Evolutionary conservation across 2,329 filamentous ascomycete genomes (phyloP).

Genomic region (Arthrinium phaeospermum): DNA sequence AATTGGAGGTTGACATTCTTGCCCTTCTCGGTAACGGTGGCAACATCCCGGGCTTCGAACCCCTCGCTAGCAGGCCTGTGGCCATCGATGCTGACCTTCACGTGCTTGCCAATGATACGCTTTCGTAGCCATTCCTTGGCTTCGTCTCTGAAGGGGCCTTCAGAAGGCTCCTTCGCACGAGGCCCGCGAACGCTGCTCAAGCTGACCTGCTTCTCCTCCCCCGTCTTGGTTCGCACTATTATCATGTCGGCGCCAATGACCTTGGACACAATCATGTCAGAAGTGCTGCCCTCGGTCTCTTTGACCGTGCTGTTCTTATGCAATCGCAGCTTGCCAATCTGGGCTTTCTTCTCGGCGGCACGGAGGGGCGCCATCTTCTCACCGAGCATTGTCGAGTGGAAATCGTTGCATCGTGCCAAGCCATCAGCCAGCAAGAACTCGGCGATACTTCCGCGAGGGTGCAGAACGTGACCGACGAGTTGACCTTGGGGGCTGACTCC

Average conservation of each 20-base stretch:
- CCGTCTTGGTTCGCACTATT: slow-evolving; percentile 82
- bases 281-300: slow-evolving; percentile 64
- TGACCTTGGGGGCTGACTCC: slow-evolving; percentile 90
- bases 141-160: slow-evolving; percentile 87
- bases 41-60: slow-evolving; percentile 94
- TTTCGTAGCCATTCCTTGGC: slow-evolving; percentile 97
- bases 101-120: slow-evolving; percentile 93
- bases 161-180: slow-evolving; percentile 84
- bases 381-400: slow-evolving; percentile 92
- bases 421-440: slow-evolving; percentile 89
- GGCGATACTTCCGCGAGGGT: slow-evolving; percentile 91
- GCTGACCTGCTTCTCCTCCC: slow-evolving; percentile 86
- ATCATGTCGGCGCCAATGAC: slow-evolving; percentile 90
- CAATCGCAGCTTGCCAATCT: slow-evolving; percentile 75
- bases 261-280: slow-evolving; percentile 84
- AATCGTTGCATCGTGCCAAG: slow-evolving; percentile 90
- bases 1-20: slow-evolving; percentile 86
- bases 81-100: slow-evolving; percentile 87
- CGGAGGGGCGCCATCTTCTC: slow-evolving; percentile 85
- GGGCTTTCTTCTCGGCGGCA: slow-evolving; percentile 85
- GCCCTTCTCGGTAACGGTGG: slow-evolving; percentile 80
- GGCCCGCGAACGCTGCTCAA: slow-evolving; percentile 93
- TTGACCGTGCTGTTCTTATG: slow-evolving; percentile 84
- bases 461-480: slow-evolving; percentile 84
- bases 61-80: slow-evolving; percentile 88